These are phyloP conservation scores for Fonsecaea pedrosoi DNA, from an alignment of 2,329 filamentous ascomycete genomes.

Conservation along the genomic window DNA sequence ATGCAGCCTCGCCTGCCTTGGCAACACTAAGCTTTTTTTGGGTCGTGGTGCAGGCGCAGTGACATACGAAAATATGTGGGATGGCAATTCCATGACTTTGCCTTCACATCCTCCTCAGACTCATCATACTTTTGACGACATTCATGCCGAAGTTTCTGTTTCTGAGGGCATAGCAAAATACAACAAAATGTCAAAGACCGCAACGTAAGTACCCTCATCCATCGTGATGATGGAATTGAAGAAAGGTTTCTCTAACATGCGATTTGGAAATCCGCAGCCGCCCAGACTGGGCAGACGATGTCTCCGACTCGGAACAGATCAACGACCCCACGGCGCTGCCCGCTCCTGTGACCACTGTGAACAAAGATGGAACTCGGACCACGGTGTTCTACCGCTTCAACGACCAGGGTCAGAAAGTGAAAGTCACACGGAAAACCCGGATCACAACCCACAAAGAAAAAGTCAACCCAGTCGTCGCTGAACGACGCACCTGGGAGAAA, in stretches of 20 bases:
- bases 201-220: slow-evolving; percentile 31
- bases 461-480: slow-evolving; percentile 95
- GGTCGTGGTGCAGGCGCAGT: slow-evolving; percentile 3
- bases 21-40: slow-evolving; percentile 14
- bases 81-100: slow-evolving; percentile 17
- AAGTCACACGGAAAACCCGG: slow-evolving; percentile 94
- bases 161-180: not conserved
- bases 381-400: slow-evolving; percentile 88
- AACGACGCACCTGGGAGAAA: slow-evolving; percentile 91
- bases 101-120: slow-evolving; percentile 12
- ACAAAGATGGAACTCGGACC: slow-evolving; percentile 98
- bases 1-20: slow-evolving; percentile 1
- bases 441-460: slow-evolving; percentile 89
- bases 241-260: slow-evolving; percentile 18
- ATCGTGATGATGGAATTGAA: not conserved
- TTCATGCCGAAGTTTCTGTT: not conserved
- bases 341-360: slow-evolving; percentile 84
- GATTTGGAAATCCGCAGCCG: slow-evolving; percentile 27
- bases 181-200: slow-evolving; percentile 38
- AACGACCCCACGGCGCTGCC: slow-evolving; percentile 86
- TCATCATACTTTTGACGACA: not conserved
- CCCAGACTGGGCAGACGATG: slow-evolving; percentile 42
- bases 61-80: slow-evolving; percentile 18
- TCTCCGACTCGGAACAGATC: slow-evolving; percentile 80
- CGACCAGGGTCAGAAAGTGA: slow-evolving; percentile 93